Base-by-base conservation (phyloP, 331 rosid genomes). In the Malus hybrid region DNA sequence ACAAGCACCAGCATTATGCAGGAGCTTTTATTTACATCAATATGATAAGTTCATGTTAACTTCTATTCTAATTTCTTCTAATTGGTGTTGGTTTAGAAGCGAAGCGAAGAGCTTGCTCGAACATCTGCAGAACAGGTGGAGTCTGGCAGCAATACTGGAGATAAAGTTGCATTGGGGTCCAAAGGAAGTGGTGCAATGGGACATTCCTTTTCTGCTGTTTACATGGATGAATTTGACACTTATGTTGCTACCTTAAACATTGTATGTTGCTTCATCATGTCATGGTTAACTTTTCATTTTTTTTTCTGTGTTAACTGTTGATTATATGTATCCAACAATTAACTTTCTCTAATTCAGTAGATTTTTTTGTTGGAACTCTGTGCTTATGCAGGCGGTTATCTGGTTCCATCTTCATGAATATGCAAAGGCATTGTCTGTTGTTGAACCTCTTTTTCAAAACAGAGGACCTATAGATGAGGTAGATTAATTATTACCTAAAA, bases 321-420 rank as follows among this genome's bases (percentile, higher is more conserved):
- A 70, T 64, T n/a, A 10, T 66, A 12, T 61, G 39, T 81, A 46
- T 81, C 28, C 67, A 36, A 29, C 32, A 39, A 28, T 39, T 27
- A 74, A 32, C 33, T 22, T 8, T 16, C 70, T 64, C 67, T 80
- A 80, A 29, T 71, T 77, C 71, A 74, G 62, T 77, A 54, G 64
- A 63, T 36, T 9, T 15, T 64, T 69, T 68, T 65, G 42, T 73
- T 57, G 32, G 50, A 36, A 74, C 67, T 63, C 74, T 71, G 50
- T 80, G 67, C 81, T 69, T 18, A 2, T 79, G 33, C 77, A 95
- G 99, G 98, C 99, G n/a, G 80, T 88, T 61, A 76, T 95, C 81
- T 95, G 99, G 99, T 92, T 89, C 87, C 90, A 90, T 87, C 91
- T 95, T 73, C 98, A 87, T 5, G 99, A 95, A 73, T 90, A 90